Evolutionary conservation across 2,329 filamentous ascomycete genomes (phyloP), one percentile per base, ranked within the genome.

Genomic region (Phoma sp.): DNA sequence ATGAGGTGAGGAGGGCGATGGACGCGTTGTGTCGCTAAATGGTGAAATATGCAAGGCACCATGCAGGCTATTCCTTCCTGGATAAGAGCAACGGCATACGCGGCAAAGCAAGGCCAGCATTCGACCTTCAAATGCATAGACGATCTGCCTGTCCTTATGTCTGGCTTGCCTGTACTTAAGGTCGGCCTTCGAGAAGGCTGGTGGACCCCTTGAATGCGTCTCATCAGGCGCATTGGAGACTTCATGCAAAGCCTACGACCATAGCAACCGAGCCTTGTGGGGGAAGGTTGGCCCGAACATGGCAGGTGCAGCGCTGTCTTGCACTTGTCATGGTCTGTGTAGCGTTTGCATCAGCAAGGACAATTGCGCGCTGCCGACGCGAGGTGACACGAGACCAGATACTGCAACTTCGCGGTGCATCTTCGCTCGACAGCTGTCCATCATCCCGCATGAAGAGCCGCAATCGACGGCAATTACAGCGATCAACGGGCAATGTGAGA

Each of bases 401-500:
- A 24, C 32, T 39, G 41, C 37, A 46, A 32, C 44, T 52, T 30
- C 35, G 40, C 22, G 9, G 22, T 47, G 32, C 38, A 43, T 35
- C 27, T 23, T 10, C 38, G 39, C 22, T 35, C 32, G 40, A 39
- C 45, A 41, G 54, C 50, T 51, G 51, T 49, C 40, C 27, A 40
- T 42, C 37, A 33, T 42, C 33, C 32, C 14, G 35, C 47, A 46
- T n/a, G 47, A 43, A 50, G 49, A 58, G 55, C 55, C 54, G 43
- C 50, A 50, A 40, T 37, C 18, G 38, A 42, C 38, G 52, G 38
- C 49, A 47, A 5, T 13, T 14, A 36, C 44, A 47, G 33, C 43
- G 45, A 57, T 45, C 41, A 45, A 47, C 11, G 23, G 45, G 35
- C 45, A 57, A 54, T 47, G 42, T 59, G 54, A 59, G 55, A 62